Evolutionary conservation across 805 yeast species (phyloP), one percentile per base, ranked within the genome.

Genomic region (Wickerhamiella alocasiicola): DNA sequence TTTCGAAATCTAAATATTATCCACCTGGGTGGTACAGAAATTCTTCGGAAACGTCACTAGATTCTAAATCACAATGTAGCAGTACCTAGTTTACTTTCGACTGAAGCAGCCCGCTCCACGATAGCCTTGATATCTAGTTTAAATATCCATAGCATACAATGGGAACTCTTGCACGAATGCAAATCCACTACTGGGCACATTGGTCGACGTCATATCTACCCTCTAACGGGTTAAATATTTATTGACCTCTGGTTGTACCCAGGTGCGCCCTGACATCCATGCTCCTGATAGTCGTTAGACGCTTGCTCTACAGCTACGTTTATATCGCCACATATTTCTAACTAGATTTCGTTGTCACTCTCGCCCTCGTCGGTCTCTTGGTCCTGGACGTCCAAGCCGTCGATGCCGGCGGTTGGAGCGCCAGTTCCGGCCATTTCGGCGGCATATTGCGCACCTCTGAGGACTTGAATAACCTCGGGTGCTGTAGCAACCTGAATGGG

Each of bases 401-500:
- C 36, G 43, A 20, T 30, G 31, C 6, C 31, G 33, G 33, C 25
- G 40, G 9, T 19, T 43, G 25, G 17, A 7, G 23, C 31, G 3
- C 16, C 30, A 5, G 27, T 4, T 4, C 44, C 48, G 7, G 44
- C 52, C 42, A 49, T 48, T 30, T 51, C 58, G 17, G 46, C 47
- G 9, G 50, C 55, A 37, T 51, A 76, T 60, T 84, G 94, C 0
- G 96, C 95, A 43, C 83, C 74, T 52, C 84, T 81, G 48, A 88
- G 67, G 24, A 75, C 62, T 51, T 76, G 75, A 31, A 65, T 64
- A 46, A 88, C 66, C 44, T 76, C 73, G 17, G 66, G 66, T 6
- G 71, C 68, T 20, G 59, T 64, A 12, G 73, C 77, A 45, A 85
- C 65, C 49, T 83, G 84, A 29, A 79, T 67, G 5, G 97, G 94